Evolutionary conservation across 805 yeast species (phyloP), one percentile per base, ranked within the genome.

Genomic region (Martiniozyma abietophila): DNA sequence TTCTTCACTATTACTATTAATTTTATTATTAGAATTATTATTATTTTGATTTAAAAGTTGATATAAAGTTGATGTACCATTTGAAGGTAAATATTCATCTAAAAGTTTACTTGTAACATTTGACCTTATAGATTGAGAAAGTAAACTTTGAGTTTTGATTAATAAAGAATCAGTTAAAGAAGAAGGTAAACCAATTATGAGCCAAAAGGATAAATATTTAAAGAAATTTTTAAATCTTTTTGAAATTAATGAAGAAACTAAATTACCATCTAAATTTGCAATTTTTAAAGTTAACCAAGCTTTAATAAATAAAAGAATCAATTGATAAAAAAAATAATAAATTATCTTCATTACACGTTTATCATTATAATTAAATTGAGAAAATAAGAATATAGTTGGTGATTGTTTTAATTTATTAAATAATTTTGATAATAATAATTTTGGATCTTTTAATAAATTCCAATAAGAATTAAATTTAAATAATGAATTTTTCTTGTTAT

Each of bases 131-230:
- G 68, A 51, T 38, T 71, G 66, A 1, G 83, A 63, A 38, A 80
- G 62, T 33, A 72, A 62, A 39, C 65, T 69, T 28, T 76, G 76
- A 3, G 77, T 67, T 60, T 73, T 79, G 11, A 66, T 62, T 34
- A 86, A 66, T 35, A 81, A 54, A 0, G 94, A 73, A 48, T 86
- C 84, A 8, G 82, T 77, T 20, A 82, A 50, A 3, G 95, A 71
- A 2, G 95, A 92, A 0, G 97, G 97, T 8, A 85, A 53, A 8
- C 96, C 95, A 10, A 88, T 64, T 11, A 74, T 47, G 78, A 88
- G 72, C 96, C 96, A 88, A 48, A 72, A 65, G 2, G 70, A 62
- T 36, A 86, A 56, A 19, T 80, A 67, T 40, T 69, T 67, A 37
- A 77, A 60, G 49, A 88, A 86, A 29, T 64, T 65, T 30, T 67